A percentile compares a stretch with the other conserved stretches of the same genome.
These are phyloP conservation scores for Trypanosoma mega DNA, from an alignment of 208 protist genomes.

Conservation along the genomic window DNA sequence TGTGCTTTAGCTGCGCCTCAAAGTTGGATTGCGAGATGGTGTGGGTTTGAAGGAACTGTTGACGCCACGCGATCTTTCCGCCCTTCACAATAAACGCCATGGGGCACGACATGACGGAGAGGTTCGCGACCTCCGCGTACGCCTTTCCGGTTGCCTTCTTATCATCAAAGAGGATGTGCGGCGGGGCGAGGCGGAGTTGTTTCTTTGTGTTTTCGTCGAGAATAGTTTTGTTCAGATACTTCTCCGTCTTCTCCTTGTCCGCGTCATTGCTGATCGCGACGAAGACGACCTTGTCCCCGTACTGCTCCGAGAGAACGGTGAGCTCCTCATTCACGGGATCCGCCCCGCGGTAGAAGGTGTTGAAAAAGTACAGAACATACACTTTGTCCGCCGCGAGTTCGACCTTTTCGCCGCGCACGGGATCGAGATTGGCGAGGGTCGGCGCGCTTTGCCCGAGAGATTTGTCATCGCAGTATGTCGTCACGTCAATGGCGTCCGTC, in stretches of 20 bases:
- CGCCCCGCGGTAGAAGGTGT: conserved; percentile 91
- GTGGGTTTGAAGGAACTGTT: conserved; percentile 90
- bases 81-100: conserved; percentile 87
- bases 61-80: conserved; percentile 86
- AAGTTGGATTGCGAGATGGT: conserved; percentile 90
- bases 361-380: conserved; percentile 91
- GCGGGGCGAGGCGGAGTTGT: conserved; percentile 67
- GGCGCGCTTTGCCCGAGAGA: conserved; percentile 68
- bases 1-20: conserved; percentile 77
- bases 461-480: conserved; percentile 86
- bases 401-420: conserved; percentile 77
- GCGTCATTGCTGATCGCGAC: conserved; percentile 90
- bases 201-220: conserved; percentile 92
- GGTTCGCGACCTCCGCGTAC: conserved; percentile 70
- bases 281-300: conserved; percentile 70
- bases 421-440: conserved; percentile 50
- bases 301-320: conserved; percentile 77
- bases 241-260: conserved; percentile 87
- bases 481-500: conserved; percentile 83
- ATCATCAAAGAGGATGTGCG: conserved; percentile 81
- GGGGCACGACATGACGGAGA: conserved; percentile 87
- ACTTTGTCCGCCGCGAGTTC: conserved; percentile 54
- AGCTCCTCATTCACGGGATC: conserved; percentile 90
- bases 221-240: conserved; percentile 87
- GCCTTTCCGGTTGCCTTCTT: conserved; percentile 83